Base-by-base conservation (phyloP, 805 yeast species). In the Candida vaughaniae region DNA sequence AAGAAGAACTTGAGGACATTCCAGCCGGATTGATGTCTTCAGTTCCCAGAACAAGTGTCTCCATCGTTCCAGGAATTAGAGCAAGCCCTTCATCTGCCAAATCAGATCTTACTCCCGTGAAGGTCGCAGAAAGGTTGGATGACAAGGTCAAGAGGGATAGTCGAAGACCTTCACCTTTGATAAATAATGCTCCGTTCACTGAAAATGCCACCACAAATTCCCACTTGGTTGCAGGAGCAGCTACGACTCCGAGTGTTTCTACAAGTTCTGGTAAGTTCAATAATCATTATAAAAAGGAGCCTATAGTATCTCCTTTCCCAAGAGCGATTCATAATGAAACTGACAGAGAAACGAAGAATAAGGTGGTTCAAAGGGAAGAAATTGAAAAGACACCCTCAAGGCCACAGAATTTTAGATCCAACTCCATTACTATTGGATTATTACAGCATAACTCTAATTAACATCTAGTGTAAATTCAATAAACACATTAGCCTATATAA, bases 251-350 rank as follows among this genome's bases (percentile, higher is more conserved):
- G 15, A 26, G 16, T 38, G 7, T 8, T 6, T 8, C 16, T 5
- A 12, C 7, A 6, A 14, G 26, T 43, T 17, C 18, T 23, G 34
- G 16, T 8, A 46, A 49, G 11, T 70, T 56, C 54, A 65, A 62
- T 27, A 74, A 73, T 41, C 79, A 75, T 43, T 73, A 73, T 49
- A 61, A 61, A 33, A 72, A 69, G 38, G 69, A 82, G 53, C 69
- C 66, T n/a, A 47, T 53, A 5, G 45, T 50, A 22, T 49, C 52
- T n/a, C 71, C 74, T 12, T 66, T 69, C 40, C 71, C 72, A 2
- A 52, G 56, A 25, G 64, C 73, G 1, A 46, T 57, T 18, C 75
- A 68, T 50, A 49, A 61, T 37, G 69, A 62, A 23, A 19, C 33
- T 6, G 71, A 63, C 38, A 55, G 53, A 23, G 62, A 59, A 25